Conservation (phyloP, 345 rosid genomes). For the Salix exigua region DNA sequence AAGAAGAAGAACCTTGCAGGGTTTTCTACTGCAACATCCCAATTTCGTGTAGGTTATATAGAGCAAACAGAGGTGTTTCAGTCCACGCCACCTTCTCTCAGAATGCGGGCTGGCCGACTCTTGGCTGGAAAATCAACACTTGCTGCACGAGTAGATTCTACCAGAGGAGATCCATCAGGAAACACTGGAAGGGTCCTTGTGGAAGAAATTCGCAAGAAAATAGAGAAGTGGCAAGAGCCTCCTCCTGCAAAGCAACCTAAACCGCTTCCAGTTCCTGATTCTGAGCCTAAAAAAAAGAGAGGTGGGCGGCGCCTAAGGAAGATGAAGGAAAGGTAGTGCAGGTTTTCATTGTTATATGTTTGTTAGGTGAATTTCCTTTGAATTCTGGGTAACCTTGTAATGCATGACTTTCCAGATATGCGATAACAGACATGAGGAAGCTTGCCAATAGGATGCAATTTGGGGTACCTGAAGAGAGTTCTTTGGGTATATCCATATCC, state of each 20-base stretch:
- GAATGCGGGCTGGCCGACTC: conserved; percentile 73
- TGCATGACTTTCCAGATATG: conserved; percentile 53
- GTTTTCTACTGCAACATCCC: conserved; percentile 84
- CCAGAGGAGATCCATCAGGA: conserved; percentile 77
- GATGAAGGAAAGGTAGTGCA: conserved; percentile 84
- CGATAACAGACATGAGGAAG: conserved; percentile 94
- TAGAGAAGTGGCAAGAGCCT: conserved; percentile 97
- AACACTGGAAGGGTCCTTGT: conserved; percentile 60
- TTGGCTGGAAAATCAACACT: conserved; percentile 84
- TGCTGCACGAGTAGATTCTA: conserved; percentile 85
- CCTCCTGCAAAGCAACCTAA: conserved; percentile 97
- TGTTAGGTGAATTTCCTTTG: not conserved
- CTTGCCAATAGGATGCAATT: conserved; percentile 96
- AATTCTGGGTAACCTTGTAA: conserved; percentile 9
- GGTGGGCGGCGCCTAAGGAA: conserved; percentile 94
- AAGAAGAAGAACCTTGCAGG: conserved; percentile 95
- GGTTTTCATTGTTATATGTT: not conserved
- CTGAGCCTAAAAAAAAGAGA: conserved; percentile 95
- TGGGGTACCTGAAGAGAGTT: conserved; percentile 95
- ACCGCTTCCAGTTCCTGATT: conserved; percentile 98
- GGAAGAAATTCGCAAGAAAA: conserved; percentile 76
- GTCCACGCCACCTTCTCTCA: conserved; percentile 68
- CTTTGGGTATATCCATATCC: conserved; percentile 52
- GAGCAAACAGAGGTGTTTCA: conserved; percentile 88
- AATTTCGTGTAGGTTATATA: conserved; percentile 74